Evolutionary conservation across 2,329 filamentous ascomycete species (phyloP).

Genomic region (Ophiostoma sp.): DNA sequence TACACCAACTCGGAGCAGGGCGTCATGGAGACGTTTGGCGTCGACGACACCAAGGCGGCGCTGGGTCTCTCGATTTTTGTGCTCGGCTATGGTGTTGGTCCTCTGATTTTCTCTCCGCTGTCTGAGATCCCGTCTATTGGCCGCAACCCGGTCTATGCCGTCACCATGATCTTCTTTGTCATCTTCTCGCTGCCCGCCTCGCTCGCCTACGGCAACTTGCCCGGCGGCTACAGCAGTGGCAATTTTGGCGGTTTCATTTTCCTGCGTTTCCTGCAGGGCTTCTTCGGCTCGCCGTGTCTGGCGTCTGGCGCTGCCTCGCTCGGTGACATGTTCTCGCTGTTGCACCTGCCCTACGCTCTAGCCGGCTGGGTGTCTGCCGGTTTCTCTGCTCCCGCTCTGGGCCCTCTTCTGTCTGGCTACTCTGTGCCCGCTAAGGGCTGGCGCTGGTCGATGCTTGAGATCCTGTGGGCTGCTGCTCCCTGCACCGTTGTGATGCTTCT

Average conservation of each 20-base stretch:
- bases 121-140: constrained; percentile 45
- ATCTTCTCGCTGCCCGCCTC: constrained; percentile 45
- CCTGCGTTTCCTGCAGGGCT: constrained; percentile 67
- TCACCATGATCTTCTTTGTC: constrained; percentile 30
- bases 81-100: constrained; percentile 59
- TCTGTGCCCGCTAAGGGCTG: constrained; percentile 37
- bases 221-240: constrained; percentile 27
- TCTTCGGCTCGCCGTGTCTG: constrained; percentile 62
- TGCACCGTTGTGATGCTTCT: constrained; percentile 45
- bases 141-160: constrained; percentile 30
- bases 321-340: constrained; percentile 61
- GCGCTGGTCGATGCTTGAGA: constrained; percentile 40
- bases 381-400: constrained; percentile 54
- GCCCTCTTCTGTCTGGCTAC: constrained; percentile 50
- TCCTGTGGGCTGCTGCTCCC: constrained; percentile 37
- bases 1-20: constrained; percentile 43
- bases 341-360: constrained; percentile 69
- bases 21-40: constrained; percentile 52
- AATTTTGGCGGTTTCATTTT: constrained; percentile 62
- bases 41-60: constrained; percentile 48
- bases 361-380: constrained; percentile 67
- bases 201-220: constrained; percentile 36
- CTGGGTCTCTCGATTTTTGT: constrained; percentile 58
- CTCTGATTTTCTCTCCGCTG: constrained; percentile 56
- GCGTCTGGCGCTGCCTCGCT: constrained; percentile 65